Conservation (phyloP, 768 basidiomycete genomes). For the Phaeotremella fagi region DNA sequence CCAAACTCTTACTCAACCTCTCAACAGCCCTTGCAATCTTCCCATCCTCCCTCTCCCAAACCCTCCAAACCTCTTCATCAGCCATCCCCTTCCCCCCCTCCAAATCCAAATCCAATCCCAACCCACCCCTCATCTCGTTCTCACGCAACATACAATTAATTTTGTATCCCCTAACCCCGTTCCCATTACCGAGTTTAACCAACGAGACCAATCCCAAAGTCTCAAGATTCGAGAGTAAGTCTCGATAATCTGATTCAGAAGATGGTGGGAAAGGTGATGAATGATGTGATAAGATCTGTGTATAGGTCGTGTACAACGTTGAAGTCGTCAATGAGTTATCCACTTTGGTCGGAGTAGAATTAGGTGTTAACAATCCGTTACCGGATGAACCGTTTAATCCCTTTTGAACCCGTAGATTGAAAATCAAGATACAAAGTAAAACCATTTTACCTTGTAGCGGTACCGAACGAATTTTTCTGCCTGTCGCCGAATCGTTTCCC, state of each 20-base stretch:
- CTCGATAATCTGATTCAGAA: slow-evolving; percentile 46
- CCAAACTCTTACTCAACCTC: slow-evolving; percentile 6
- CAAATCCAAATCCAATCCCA: slow-evolving; percentile 31
- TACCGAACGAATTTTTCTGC: slow-evolving; percentile 44
- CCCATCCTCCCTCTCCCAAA: slow-evolving; percentile 38
- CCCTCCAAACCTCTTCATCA: slow-evolving; percentile 42
- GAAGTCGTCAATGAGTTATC: slow-evolving; percentile 4
- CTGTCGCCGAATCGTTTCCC: slow-evolving; percentile 11
- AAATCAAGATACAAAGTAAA: slow-evolving; percentile 43
- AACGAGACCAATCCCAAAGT: slow-evolving; percentile 42
- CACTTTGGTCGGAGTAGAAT: slow-evolving; percentile 18
- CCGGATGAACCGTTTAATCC: slow-evolving; percentile 29
- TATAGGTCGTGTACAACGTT: slow-evolving; percentile 46
- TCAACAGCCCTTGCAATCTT: slow-evolving; percentile 22
- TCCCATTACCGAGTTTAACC: background rate
- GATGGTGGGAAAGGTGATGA: slow-evolving; percentile 44
- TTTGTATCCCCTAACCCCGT: slow-evolving; percentile 21
- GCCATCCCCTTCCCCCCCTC: slow-evolving; percentile 24
- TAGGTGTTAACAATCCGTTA: slow-evolving; percentile 7
- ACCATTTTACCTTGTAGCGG: slow-evolving; percentile 48
- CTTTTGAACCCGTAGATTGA: slow-evolving; percentile 19
- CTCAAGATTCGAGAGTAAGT: slow-evolving; percentile 47
- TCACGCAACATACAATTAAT: slow-evolving; percentile 39
- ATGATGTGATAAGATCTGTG: slow-evolving; percentile 37
- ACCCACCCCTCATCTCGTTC: slow-evolving; percentile 39